A percentile compares a stretch with the other conserved stretches of the same genome.
Evolutionary conservation across 805 yeast species (phyloP).

Genomic region (Suhomyces vadensis): DNA sequence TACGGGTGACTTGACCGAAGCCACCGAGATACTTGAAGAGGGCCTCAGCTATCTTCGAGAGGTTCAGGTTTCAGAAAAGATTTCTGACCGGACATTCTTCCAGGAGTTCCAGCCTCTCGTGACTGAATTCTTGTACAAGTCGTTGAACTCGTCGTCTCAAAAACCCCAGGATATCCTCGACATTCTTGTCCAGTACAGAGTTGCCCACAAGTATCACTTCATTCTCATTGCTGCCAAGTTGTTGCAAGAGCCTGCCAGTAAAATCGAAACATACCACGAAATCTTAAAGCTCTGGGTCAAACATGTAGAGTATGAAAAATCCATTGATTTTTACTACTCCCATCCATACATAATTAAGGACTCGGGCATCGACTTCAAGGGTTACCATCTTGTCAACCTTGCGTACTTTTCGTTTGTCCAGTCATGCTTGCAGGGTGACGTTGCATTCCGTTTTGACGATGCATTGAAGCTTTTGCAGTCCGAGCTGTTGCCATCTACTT

Average conservation of each 20-base stretch:
- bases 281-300: slow-evolving; percentile 37
- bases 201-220: slow-evolving; percentile 39
- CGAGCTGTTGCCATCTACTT: slow-evolving; percentile 22
- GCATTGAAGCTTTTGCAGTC: slow-evolving; percentile 29
- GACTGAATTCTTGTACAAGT: slow-evolving; percentile 22
- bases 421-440: slow-evolving; percentile 26
- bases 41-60: slow-evolving; percentile 41
- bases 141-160: slow-evolving; percentile 8
- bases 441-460: slow-evolving; percentile 24
- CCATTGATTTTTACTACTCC: slow-evolving; percentile 5
- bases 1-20: slow-evolving; percentile 25
- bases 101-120: slow-evolving; percentile 30
- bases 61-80: slow-evolving; percentile 34
- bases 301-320: slow-evolving; percentile 27
- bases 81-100: slow-evolving; percentile 26
- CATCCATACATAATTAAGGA: slow-evolving; percentile 9
- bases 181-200: slow-evolving; percentile 25
- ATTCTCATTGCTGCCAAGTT: slow-evolving; percentile 20
- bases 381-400: slow-evolving; percentile 22
- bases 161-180: slow-evolving; percentile 26
- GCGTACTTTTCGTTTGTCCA: slow-evolving; percentile 38
- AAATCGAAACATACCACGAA: slow-evolving; percentile 18
- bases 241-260: slow-evolving; percentile 16
- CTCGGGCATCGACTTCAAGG: slow-evolving; percentile 14
- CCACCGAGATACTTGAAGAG: slow-evolving; percentile 41